Evolutionary conservation across 768 basidiomycete species (phyloP), one percentile per base, ranked within the genome.

Genomic region (Filobasidium wieringae): DNA sequence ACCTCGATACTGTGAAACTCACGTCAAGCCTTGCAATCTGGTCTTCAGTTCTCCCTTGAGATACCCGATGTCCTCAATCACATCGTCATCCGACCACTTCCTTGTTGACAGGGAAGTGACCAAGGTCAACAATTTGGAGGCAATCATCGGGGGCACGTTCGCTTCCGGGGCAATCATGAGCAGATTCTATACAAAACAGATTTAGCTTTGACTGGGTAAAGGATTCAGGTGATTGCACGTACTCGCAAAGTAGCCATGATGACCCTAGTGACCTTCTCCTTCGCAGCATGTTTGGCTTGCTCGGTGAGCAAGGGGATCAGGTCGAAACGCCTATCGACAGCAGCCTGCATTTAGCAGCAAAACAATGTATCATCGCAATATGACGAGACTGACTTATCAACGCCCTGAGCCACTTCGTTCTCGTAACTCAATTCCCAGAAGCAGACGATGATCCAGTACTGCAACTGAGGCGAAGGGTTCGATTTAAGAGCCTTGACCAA

Each of bases 211-310:
- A 55, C 33, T 4, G 24, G 58, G 17, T 26, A 19, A 26, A 50
- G 17, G 4, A 12, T 30, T 14, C 24, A 27, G 12, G 32, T 2
- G 33, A 19, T 17, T 22, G 17, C 17, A 68, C 75, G 47, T 66
- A 90, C 91, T 53, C 87, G 79, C 76, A 96, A 88, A 1, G 92
- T 89, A 14, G 95, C 88, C 34, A 96, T 79, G 55, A 92, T 83
- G 14, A 97, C 86, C 8, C 95, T 84, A 60, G 89, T 86, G 29
- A 99, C 88, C 74, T 99, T 99, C 76, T 97, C 93, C 73, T 99
- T 99, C 31, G 87, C 86, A 4, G 92, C 92, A 6, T 78, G 80
- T 69, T 92, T 87, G 2, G 90, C 90, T 36, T 89, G 82, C 45
- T 85, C 81, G 31, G 84, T 83, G 36, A 99, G 78, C 24, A 88